Base-by-base conservation (phyloP, 306 rosid genomes). In the Rosa chinensis region DNA sequence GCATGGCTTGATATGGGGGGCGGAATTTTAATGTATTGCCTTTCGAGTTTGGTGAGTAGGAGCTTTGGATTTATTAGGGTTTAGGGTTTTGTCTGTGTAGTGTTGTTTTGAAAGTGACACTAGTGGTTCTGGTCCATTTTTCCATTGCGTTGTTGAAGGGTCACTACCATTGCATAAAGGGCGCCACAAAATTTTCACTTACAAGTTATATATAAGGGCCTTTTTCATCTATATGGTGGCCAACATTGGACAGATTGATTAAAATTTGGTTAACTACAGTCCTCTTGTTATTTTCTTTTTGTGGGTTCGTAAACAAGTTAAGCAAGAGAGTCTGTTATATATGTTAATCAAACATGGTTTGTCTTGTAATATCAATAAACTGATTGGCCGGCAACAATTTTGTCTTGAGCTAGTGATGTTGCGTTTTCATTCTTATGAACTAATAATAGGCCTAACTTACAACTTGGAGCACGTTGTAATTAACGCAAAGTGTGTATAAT, bases 31-130 rank as follows among this genome's bases (percentile, higher is more conserved):
- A 74, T 78, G 83, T 37, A 78, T 85, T 85, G 72, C 78, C 74
- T 76, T 74, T 80, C 76, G n/a, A 77, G 81, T 80, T 86, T 80
- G 86, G 82, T 86, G 84, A 71, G 82, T 77, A 21, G 81, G 68
- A 59, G 76, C 74, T 61, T 83, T 80, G 70, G 88, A 76, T 72
- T 85, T 85, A 85, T 79, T 76, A 79, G 82, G 70, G 84, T 72
- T 72, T 71, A 23, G 64, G 44, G 56, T 72, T 75, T 72, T 76
- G 79, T 73, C 82, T 43, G 52, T 48, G 42, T 16, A 50, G 39
- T 64, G 71, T 32, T 21, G 40, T 21, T 66, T 73, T 56, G 79
- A 69, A 32, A 56, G 81, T 49, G 70, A 79, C 59, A 49, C 59
- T 63, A 55, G 77, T 66, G 85, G 88, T 63, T 81, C 76, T 78